Conservation (phyloP, 495 filamentous ascomycete species). For the Trichocladium antarcticum region DNA sequence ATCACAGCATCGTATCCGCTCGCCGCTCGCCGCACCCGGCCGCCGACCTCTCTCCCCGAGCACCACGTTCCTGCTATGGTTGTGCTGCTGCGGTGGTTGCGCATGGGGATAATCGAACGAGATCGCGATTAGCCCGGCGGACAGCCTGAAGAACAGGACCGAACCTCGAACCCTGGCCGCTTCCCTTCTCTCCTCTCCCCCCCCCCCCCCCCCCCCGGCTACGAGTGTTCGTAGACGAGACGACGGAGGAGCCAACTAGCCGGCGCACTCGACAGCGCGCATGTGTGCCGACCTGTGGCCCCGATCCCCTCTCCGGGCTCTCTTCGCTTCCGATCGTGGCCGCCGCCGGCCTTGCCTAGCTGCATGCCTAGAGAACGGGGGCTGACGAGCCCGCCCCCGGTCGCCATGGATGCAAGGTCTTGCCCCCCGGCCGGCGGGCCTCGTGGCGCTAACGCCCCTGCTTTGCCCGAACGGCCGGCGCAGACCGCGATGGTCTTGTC, state of each 20-base stretch:
- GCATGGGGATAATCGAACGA: conserved; percentile 1
- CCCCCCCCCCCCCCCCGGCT: no score
- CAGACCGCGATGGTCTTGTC: conserved; percentile 14
- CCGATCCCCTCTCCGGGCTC: not conserved
- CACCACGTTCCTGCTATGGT: conserved; percentile 2
- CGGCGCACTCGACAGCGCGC: not conserved
- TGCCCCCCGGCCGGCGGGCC: conserved; percentile 2
- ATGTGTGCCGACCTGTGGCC: not conserved
- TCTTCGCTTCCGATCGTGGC: not conserved
- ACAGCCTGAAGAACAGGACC: not conserved
- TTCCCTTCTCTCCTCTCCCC: no score
- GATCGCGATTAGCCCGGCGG: not conserved
- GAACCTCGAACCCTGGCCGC: no score
- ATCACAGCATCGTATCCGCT: no score
- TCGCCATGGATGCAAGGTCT: conserved; percentile 21
- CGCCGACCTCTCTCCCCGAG: not conserved
- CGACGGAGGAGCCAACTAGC: not conserved
- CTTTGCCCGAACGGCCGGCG: conserved; percentile 17
- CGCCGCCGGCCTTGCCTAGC: not conserved
- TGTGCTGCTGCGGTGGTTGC: not conserved
- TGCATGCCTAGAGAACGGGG: conserved; percentile 10
- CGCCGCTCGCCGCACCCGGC: not conserved
- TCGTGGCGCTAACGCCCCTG: conserved; percentile 3
- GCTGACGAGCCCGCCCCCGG: conserved; percentile 15
- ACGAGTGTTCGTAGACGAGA: not conserved